phyloP scores from a whole-genome alignment of 108 stramenopile species.

The Nitzschia sp. region DNA sequence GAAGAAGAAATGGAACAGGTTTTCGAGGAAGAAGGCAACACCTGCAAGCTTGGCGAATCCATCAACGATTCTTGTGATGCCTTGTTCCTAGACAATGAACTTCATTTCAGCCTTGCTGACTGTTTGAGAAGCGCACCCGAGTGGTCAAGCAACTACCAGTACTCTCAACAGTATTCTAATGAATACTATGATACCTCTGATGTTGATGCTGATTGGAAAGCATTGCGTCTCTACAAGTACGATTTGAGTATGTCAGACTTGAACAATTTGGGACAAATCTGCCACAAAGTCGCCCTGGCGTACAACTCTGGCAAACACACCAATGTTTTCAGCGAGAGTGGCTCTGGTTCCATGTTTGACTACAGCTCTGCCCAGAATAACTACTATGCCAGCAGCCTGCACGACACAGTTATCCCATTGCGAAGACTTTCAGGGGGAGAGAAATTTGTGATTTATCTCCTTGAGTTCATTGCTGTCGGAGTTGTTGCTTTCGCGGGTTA shows the following conservation, averaged over 20 bases:
- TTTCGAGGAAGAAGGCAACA: constrained; percentile 20
- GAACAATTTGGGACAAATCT: constrained; percentile 21
- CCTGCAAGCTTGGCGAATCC: constrained; percentile 4
- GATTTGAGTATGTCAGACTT: constrained; percentile 25
- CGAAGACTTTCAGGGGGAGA: not conserved
- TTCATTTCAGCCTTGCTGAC: not conserved
- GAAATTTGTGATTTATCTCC: not conserved
- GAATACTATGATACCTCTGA: constrained; percentile 20
- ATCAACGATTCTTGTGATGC: constrained; percentile 29
- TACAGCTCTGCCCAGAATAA: constrained; percentile 10
- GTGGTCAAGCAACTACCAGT: constrained; percentile 6
- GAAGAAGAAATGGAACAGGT: not conserved
- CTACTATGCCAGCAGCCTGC: not conserved
- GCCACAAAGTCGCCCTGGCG: constrained; percentile 6
- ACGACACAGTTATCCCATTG: constrained; percentile 1
- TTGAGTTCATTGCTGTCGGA: not conserved
- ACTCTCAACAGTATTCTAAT: constrained; percentile 5
- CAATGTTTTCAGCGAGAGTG: constrained; percentile 7
- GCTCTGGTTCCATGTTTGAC: constrained; percentile 15
- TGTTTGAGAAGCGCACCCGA: constrained; percentile 10
- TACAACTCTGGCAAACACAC: not conserved
- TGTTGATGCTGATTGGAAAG: not conserved
- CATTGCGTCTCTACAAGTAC: constrained; percentile 20
- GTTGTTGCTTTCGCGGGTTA: not conserved
- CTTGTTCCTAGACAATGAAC: constrained; percentile 14